phyloP scores from a whole-genome alignment of 306 rosid species.

The Vigna reflexopilosa region DNA sequence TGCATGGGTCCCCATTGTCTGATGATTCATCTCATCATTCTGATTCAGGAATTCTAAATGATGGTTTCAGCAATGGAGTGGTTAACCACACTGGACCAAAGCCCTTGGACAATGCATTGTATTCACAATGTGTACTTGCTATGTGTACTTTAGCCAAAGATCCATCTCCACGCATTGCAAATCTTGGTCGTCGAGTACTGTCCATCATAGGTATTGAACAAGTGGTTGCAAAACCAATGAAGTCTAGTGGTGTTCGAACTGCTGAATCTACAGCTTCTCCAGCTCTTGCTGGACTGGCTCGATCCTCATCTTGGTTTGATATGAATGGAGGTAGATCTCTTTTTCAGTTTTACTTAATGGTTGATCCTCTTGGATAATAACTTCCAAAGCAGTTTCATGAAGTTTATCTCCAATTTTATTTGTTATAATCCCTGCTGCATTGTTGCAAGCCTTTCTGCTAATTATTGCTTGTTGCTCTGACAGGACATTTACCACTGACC shows the following conservation, averaged over 20 bases:
- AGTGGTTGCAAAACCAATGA: conserved; percentile 85
- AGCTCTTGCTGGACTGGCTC: conserved; percentile 78
- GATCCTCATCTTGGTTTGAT: conserved; percentile 95
- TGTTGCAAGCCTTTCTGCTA: conserved; percentile 28
- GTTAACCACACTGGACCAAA: conserved; percentile 66
- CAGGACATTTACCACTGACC: conserved; percentile 86
- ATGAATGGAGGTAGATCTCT: conserved; percentile 84
- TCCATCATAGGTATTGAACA: conserved; percentile 95
- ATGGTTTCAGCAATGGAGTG: conserved; percentile 84
- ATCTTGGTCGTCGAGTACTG: conserved; percentile 84
- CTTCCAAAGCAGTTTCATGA: conserved; percentile 16
- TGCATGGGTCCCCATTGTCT: conserved; percentile 96
- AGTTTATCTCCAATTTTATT: conserved; percentile 7
- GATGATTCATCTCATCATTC: conserved; percentile 94
- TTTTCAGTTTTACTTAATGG: conserved; percentile 12
- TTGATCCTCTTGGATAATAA: conserved; percentile 19
- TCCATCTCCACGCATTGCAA: conserved; percentile 94
- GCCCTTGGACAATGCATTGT: conserved; percentile 76
- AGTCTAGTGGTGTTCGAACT: conserved; percentile 55
- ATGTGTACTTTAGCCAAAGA: conserved; percentile 95
- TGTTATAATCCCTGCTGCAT: conserved; percentile 17
- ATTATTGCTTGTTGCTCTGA: conserved; percentile 38
- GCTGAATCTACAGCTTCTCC: conserved; percentile 63
- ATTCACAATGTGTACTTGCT: conserved; percentile 86
- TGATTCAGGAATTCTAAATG: conserved; percentile 90